phyloP scores from a whole-genome alignment of 176 grass and related monocot genomes.

The Raddia distichophylla region DNA sequence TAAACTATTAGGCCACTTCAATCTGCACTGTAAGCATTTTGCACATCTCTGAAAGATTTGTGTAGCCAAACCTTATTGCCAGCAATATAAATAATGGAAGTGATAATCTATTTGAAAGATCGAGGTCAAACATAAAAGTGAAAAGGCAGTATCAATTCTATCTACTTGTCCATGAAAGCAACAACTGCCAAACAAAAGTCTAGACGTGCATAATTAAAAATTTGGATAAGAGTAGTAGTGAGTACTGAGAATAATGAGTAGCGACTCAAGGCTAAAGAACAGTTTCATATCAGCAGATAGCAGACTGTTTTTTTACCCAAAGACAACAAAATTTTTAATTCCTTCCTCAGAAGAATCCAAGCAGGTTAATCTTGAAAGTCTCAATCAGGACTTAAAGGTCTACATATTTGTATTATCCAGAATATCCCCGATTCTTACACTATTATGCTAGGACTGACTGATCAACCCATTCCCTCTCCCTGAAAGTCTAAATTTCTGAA shows the following conservation, averaged over 20 bases:
- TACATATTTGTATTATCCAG: neutral
- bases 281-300: neutral
- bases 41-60: neutral
- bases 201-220: neutral
- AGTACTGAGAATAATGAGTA: neutral
- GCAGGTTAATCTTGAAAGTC: neutral
- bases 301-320: neutral
- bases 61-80: neutral
- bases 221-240: neutral
- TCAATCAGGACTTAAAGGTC: neutral
- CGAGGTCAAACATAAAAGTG: neutral
- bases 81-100: neutral
- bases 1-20: neutral
- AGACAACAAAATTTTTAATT: conserved; percentile 16
- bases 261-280: conserved; percentile 20
- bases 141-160: neutral
- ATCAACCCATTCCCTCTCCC: neutral
- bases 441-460: neutral
- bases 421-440: neutral
- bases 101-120: neutral
- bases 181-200: conserved; percentile 21
- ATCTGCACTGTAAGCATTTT: neutral
- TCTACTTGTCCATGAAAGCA: conserved; percentile 30
- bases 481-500: neutral
- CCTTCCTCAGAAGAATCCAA: conserved; percentile 5